These are phyloP conservation scores for Periconia digitata DNA, from an alignment of 2,329 filamentous ascomycete species.

Conservation along the genomic window DNA sequence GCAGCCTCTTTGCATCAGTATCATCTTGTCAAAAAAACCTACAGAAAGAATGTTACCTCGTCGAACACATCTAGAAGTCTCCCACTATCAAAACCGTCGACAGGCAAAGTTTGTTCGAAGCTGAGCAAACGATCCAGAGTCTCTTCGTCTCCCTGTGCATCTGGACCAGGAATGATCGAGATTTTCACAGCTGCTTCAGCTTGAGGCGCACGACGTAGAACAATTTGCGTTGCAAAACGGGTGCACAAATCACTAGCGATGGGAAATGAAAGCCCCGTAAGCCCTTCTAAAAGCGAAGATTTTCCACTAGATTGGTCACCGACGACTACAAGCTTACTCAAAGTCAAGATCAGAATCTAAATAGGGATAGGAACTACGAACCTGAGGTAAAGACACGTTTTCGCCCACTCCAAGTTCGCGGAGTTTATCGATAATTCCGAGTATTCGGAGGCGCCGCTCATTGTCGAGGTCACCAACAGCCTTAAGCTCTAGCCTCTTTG, in stretches of 20 bases:
- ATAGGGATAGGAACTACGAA: neutral
- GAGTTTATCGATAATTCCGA: constrained; percentile 15
- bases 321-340: constrained; percentile 7
- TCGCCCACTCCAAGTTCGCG: constrained; percentile 12
- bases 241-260: constrained; percentile 11
- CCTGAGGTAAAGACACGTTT: constrained; percentile 11
- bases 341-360: neutral
- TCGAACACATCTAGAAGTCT: constrained; percentile 8
- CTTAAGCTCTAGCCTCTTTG: no score
- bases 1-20: constrained; percentile 2
- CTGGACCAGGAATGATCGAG: constrained; percentile 9
- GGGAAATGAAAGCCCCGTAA: constrained; percentile 11
- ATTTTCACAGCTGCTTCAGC: constrained; percentile 5
- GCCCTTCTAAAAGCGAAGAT: constrained; percentile 10
- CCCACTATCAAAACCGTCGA: constrained; percentile 7
- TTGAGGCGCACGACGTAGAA: constrained; percentile 7
- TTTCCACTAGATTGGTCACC: constrained; percentile 12
- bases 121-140: neutral
- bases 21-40: neutral
- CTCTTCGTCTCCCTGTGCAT: constrained; percentile 6
- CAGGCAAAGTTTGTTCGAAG: constrained; percentile 4
- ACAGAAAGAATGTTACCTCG: neutral
- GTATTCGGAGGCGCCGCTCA: constrained; percentile 12
- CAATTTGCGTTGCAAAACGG: constrained; percentile 12
- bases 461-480: constrained; percentile 13